These are phyloP conservation scores for Penicillium ochrochloron DNA, from an alignment of 495 filamentous ascomycete species.

Conservation along the genomic window DNA sequence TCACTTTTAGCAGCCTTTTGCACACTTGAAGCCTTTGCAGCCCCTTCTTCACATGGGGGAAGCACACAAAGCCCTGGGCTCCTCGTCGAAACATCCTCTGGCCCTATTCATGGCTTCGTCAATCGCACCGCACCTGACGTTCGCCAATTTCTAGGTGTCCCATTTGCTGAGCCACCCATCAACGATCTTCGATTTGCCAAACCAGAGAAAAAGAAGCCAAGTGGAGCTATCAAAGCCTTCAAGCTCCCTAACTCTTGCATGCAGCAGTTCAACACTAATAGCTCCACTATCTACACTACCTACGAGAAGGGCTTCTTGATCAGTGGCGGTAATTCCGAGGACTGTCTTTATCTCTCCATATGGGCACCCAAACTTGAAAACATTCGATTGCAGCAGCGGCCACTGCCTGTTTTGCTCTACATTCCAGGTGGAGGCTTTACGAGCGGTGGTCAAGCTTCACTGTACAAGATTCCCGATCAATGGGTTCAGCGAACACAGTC, in stretches of 20 bases:
- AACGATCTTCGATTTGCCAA: constrained; percentile 24
- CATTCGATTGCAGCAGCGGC: constrained; percentile 4
- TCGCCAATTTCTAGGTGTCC: constrained; percentile 40
- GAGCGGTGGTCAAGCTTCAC: constrained; percentile 13
- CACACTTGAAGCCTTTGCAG: not conserved
- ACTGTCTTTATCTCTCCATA: constrained; percentile 44
- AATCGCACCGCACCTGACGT: constrained; percentile 35
- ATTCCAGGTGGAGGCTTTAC: constrained; percentile 20
- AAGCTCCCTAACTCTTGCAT: constrained; percentile 22
- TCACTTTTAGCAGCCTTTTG: not conserved
- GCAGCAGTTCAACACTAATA: constrained; percentile 17
- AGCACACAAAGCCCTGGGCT: not conserved
- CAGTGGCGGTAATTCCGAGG: constrained; percentile 26
- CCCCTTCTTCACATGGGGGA: constrained; percentile 12
- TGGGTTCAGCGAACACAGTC: constrained; percentile 22
- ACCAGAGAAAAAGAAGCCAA: constrained; percentile 14
- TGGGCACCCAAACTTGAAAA: constrained; percentile 23
- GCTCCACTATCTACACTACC: constrained; percentile 18
- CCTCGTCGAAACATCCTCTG: constrained; percentile 32
- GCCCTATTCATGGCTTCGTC: constrained; percentile 34
- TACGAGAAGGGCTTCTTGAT: constrained; percentile 15
- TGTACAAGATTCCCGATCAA: constrained; percentile 19
- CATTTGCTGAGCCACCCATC: constrained; percentile 33
- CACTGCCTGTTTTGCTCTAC: constrained; percentile 18
- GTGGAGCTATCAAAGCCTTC: constrained; percentile 3